These are phyloP conservation scores for Suillus americanus DNA, from an alignment of 768 basidiomycete genomes.

Conservation along the genomic window DNA sequence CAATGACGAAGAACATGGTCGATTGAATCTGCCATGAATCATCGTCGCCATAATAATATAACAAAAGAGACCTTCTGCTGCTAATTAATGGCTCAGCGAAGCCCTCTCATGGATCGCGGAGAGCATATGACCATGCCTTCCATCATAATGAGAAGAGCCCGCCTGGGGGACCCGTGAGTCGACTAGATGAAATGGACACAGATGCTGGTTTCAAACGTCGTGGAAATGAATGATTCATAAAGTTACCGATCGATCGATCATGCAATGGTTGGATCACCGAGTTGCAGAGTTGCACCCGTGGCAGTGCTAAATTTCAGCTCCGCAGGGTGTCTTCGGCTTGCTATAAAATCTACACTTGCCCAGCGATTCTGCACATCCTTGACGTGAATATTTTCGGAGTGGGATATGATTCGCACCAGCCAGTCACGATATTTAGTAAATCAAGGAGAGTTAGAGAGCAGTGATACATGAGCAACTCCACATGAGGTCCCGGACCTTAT, in stretches of 20 bases:
- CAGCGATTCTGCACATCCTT: too few species aligned
- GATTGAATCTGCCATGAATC: not conserved
- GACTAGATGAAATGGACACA: too few species aligned
- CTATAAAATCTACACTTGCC: too few species aligned
- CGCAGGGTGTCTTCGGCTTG: too few species aligned
- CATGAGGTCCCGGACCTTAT: too few species aligned
- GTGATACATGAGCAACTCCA: not conserved
- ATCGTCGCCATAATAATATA: not conserved
- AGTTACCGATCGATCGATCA: too few species aligned
- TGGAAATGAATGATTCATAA: too few species aligned
- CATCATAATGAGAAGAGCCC: not conserved
- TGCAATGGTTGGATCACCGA: too few species aligned
- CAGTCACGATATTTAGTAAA: not conserved
- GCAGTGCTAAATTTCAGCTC: too few species aligned
- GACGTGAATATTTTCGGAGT: not conserved
- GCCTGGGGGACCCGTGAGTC: too few species aligned
- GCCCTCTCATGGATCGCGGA: not conserved
- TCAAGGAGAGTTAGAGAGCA: not conserved
- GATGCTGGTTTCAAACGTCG: too few species aligned
- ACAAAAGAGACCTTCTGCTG: not conserved
- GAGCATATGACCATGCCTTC: not conserved
- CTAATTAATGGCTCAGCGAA: not conserved
- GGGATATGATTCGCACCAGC: not conserved
- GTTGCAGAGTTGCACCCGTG: too few species aligned
- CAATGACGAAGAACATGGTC: not conserved